Evolutionary conservation across 1,284 basidiomycete genomes (phyloP).

Genomic region (Ceratobasidium sp.): DNA sequence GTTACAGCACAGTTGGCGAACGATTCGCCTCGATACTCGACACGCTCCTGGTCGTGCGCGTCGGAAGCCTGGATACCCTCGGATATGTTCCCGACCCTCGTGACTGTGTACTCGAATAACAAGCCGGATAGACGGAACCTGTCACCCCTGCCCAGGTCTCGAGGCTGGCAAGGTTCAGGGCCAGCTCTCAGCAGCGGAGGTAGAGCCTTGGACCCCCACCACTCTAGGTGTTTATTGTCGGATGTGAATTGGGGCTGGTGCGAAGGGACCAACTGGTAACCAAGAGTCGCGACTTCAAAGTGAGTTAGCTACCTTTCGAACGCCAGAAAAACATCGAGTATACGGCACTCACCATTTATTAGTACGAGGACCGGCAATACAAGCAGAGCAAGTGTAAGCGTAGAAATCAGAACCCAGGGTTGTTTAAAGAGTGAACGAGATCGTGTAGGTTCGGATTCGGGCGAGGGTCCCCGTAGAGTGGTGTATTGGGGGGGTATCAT

Average conservation of each 20-base stretch:
- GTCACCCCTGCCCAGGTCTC: slow-evolving; percentile 26
- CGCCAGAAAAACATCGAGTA: too few species aligned
- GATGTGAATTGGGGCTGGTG: not conserved
- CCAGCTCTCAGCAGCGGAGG: not conserved
- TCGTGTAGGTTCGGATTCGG: too few species aligned
- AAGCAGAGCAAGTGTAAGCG: too few species aligned
- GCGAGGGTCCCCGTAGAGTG: too few species aligned
- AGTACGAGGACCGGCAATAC: too few species aligned
- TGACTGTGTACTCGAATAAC: slow-evolving; percentile 33
- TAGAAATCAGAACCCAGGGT: too few species aligned
- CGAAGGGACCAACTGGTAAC: too few species aligned
- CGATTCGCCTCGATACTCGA: slow-evolving; percentile 22
- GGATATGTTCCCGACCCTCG: slow-evolving; percentile 21
- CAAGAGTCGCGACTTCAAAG: too few species aligned
- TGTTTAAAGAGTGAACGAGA: too few species aligned
- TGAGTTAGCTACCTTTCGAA: too few species aligned
- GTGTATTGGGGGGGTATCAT: too few species aligned
- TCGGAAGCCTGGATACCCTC: not conserved
- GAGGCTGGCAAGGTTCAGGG: slow-evolving; percentile 15
- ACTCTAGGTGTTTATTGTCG: not conserved
- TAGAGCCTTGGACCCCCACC: slow-evolving; percentile 12
- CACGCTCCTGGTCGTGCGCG: not conserved
- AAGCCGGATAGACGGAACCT: slow-evolving; percentile 5
- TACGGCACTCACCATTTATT: too few species aligned
- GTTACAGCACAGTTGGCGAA: slow-evolving; percentile 20